Evolutionary conservation across 331 rosid genomes (phyloP), one percentile per base, ranked within the genome.

Genomic region (Acacia concinna): DNA sequence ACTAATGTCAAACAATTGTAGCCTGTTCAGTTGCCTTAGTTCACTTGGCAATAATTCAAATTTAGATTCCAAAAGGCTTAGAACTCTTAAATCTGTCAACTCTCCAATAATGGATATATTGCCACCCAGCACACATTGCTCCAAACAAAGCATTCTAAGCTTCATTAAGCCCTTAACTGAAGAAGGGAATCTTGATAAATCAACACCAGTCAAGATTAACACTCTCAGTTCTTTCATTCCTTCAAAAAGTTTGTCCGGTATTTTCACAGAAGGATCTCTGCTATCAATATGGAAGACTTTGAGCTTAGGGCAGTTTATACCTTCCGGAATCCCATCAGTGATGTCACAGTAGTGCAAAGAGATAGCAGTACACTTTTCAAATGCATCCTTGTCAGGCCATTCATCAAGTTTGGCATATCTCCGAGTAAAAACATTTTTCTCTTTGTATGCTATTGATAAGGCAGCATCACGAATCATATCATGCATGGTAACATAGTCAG

Each of bases 381-480:
- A 17, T 57, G 68, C 8, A 35, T 69, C 79, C 23, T 30, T 69
- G 11, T 65, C 31, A 4, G 87, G 86, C 86, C 84, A 83, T 18
- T 57, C 77, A 49, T 74, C 27, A 44, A 82, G 71, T 41, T 31
- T 76, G 6, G 15, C 83, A 44, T 64, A 41, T 40, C 54, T 75
- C 62, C 70, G 28, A 5, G 82, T 66, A 65, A 83, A 81, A 21
- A 78, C 80, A 28, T 69, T 41, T 14, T 68, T 28, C 43, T 73
- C 78, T 44, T 77, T 72, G 0, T 60, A 68, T 35, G 91, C 81
- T 78, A 85, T 83, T 46, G 76, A 79, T 18, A 83, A 72, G 9
- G 84, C 89, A 0, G 78, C 79, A 62, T 83, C 83, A 8, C 85
- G 85, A 8, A 87, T 78, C 27, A 89, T 73, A 12, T 85, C 88